These are phyloP conservation scores for Helianthus tuberosus DNA, from an alignment of 129 eudicot genomes.

Conservation along the genomic window DNA sequence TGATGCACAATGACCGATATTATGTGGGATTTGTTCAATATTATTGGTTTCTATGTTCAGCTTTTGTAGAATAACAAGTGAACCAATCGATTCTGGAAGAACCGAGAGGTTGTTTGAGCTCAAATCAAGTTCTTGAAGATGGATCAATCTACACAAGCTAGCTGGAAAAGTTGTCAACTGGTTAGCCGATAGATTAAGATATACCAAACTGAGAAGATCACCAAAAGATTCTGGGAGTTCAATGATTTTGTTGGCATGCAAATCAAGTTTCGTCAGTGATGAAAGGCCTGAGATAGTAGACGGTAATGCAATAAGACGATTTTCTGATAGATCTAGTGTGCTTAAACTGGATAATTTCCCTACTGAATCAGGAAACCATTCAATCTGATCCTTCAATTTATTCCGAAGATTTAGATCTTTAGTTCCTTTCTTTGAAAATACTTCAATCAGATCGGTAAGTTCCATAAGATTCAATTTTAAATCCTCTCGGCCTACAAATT, in stretches of 20 bases:
- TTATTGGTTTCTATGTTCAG: too few species aligned
- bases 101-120: too few species aligned
- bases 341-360: constrained; percentile 69
- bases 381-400: constrained; percentile 73
- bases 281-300: constrained; percentile 61
- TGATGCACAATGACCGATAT: too few species aligned
- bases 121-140: too few species aligned
- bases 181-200: constrained; percentile 68
- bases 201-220: constrained; percentile 59
- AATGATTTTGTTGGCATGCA: constrained; percentile 58
- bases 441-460: constrained; percentile 78
- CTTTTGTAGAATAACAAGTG: too few species aligned
- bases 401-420: constrained; percentile 61
- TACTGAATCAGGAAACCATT: constrained; percentile 91
- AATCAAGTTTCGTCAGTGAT: constrained; percentile 63
- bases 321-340: constrained; percentile 71
- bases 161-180: constrained; percentile 32
- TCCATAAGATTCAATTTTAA: constrained; percentile 1
- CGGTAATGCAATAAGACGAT: constrained; percentile 59
- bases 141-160: too few species aligned
- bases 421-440: constrained; percentile 72
- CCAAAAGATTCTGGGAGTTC: constrained; percentile 81
- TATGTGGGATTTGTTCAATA: too few species aligned
- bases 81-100: too few species aligned
- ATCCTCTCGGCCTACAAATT: background rate